Evolutionary conservation across 2,329 filamentous ascomycete genomes (phyloP).

Genomic region (Arthroderma sp.): DNA sequence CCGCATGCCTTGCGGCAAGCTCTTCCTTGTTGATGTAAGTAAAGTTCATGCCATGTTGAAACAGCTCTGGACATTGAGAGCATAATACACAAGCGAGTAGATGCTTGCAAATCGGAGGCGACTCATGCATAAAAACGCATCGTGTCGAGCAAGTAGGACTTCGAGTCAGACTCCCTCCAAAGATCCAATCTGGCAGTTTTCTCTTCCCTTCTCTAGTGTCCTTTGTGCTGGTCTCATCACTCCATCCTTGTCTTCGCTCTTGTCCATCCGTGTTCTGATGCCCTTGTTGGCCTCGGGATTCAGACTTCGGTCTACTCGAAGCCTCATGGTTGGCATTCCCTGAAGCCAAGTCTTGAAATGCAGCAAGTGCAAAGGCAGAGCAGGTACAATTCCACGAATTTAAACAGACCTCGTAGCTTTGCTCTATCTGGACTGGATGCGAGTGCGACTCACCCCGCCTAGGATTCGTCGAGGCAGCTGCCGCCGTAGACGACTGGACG

Average conservation of each 20-base stretch:
- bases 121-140: conserved; percentile 1
- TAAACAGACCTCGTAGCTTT: conserved; percentile 57
- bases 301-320: background rate
- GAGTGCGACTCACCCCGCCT: conserved; percentile 5
- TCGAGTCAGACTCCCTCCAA: conserved; percentile 2
- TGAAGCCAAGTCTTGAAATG: conserved; percentile 34
- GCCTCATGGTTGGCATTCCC: too few species aligned
- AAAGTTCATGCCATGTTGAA: conserved; percentile 44
- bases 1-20: conserved; percentile 4
- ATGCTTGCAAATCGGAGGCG: conserved; percentile 60
- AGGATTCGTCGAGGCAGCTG: background rate
- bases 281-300: background rate
- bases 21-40: conserved; percentile 22
- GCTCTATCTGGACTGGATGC: conserved; percentile 9
- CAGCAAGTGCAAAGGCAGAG: conserved; percentile 64
- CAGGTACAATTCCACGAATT: conserved; percentile 80
- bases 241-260: background rate
- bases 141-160: background rate
- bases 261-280: background rate
- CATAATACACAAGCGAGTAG: conserved; percentile 69
- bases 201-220: background rate
- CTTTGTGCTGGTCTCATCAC: background rate
- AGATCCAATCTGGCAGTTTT: background rate
- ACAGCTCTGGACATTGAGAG: conserved; percentile 47
- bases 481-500: conserved; percentile 45